Evolutionary conservation across 257 asterid species (phyloP).

Genomic region (Solanum chiquidenum): DNA sequence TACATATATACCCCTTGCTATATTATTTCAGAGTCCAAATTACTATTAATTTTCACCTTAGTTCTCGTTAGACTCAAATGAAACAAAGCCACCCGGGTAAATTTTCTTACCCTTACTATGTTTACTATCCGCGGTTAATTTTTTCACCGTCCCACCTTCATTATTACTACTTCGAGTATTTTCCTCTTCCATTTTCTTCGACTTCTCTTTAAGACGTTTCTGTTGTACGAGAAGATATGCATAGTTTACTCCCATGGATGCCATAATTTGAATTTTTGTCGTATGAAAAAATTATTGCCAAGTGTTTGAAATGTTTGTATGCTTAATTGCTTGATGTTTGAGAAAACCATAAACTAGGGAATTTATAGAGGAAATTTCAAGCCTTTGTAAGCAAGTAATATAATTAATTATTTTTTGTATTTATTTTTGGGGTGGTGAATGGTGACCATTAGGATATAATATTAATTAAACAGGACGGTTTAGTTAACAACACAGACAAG

Average conservation of each 20-base stretch:
- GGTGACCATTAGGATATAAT: not conserved
- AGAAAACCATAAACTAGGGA: not conserved
- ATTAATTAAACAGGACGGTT: not conserved
- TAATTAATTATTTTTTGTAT: not conserved
- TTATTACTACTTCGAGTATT: slow-evolving; percentile 1
- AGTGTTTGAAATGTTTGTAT: not conserved
- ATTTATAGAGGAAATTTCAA: slow-evolving; percentile 22
- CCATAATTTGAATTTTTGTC: slow-evolving; percentile 10
- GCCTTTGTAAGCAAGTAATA: not conserved
- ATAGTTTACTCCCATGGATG: slow-evolving; percentile 38
- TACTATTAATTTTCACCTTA: not conserved
- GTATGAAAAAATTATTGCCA: not conserved
- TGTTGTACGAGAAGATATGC: slow-evolving; percentile 32
- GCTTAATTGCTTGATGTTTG: not conserved
- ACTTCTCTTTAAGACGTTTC: slow-evolving; percentile 22
- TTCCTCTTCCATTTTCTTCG: slow-evolving; percentile 18
- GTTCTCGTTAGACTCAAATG: not conserved
- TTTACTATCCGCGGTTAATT: slow-evolving; percentile 4
- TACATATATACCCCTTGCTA: not conserved
- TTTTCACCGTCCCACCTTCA: not conserved
- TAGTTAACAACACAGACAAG: not conserved
- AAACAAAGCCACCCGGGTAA: slow-evolving; percentile 15
- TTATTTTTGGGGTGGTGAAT: not conserved
- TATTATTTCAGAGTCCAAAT: not conserved
- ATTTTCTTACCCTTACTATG: slow-evolving; percentile 14